Conservation (phyloP, 257 asterid species). For the Gentiana dahurica region DNA sequence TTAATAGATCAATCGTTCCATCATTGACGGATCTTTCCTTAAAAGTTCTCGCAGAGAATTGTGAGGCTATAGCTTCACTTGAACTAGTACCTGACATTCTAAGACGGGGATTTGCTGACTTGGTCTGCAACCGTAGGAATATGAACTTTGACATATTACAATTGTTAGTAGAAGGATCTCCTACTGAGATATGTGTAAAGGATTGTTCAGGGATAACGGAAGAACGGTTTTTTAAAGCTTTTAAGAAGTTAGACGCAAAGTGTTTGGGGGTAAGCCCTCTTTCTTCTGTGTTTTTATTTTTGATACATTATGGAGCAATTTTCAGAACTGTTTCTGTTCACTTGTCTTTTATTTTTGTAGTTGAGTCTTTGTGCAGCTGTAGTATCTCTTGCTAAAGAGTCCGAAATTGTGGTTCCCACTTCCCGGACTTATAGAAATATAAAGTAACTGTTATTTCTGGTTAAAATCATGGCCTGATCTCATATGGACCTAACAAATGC, state of each 20-base stretch:
- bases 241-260: conserved; percentile 27
- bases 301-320: no score
- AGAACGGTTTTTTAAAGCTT: conserved; percentile 29
- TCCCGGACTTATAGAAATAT: no score
- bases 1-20: conserved; percentile 24
- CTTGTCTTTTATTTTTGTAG: no score
- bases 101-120: conserved; percentile 35
- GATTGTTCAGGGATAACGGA: conserved; percentile 69
- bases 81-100: conserved; percentile 45
- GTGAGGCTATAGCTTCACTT: conserved; percentile 56
- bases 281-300: conserved; percentile 6
- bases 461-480: no score
- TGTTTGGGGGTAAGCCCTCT: conserved; percentile 42
- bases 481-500: no score
- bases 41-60: conserved; percentile 47
- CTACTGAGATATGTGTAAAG: conserved; percentile 56
- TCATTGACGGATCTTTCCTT: conserved; percentile 54
- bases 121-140: conserved; percentile 44
- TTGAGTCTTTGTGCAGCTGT: no score
- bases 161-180: conserved; percentile 49
- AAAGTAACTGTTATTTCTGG: no score
- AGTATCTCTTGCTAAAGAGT: no score
- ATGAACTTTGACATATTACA: conserved; percentile 33
- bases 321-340: no score
- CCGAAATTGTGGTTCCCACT: no score